Evolutionary conservation across 495 filamentous ascomycete genomes (phyloP).

Genomic region (Penicillium bialowiezense): DNA sequence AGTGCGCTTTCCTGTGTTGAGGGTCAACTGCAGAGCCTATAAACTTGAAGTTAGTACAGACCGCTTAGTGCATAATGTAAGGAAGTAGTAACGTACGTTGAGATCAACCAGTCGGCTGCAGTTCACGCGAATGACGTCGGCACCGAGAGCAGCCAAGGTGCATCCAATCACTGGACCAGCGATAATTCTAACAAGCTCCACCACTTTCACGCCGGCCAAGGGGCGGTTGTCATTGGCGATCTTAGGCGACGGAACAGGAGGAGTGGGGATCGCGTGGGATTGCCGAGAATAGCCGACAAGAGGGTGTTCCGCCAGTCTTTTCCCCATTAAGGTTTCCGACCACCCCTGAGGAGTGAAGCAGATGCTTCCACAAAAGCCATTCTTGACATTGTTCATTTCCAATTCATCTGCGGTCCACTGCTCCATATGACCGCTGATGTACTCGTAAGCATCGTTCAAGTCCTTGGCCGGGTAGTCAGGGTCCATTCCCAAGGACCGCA

Average conservation of each 20-base stretch:
- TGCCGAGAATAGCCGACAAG: slow-evolving; percentile 18
- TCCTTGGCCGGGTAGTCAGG: slow-evolving; percentile 2
- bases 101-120: slow-evolving; percentile 50
- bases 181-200: slow-evolving; percentile 59
- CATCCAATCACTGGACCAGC: slow-evolving; percentile 53
- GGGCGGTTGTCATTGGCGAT: slow-evolving; percentile 29
- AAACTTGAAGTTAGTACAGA: neutral
- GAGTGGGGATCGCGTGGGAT: slow-evolving; percentile 19
- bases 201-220: slow-evolving; percentile 55
- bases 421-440: slow-evolving; percentile 17
- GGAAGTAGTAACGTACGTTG: slow-evolving; percentile 1
- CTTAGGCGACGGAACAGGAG: slow-evolving; percentile 9
- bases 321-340: slow-evolving; percentile 25
- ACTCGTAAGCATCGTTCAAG: slow-evolving; percentile 14
- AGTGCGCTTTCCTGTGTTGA: slow-evolving; percentile 60
- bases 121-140: slow-evolving; percentile 58
- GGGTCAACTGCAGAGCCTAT: slow-evolving; percentile 34
- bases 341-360: slow-evolving; percentile 21
- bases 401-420: slow-evolving; percentile 23
- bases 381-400: slow-evolving; percentile 22
- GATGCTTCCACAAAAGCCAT: slow-evolving; percentile 27
- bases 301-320: slow-evolving; percentile 17
- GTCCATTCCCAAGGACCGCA: slow-evolving; percentile 18
- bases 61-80: neutral
- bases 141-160: slow-evolving; percentile 54